Percentiles rank a stretch among this genome's conserved stretches.
phyloP scores from a whole-genome alignment of 1,284 basidiomycete species.

The Gymnopus androsaceus region DNA sequence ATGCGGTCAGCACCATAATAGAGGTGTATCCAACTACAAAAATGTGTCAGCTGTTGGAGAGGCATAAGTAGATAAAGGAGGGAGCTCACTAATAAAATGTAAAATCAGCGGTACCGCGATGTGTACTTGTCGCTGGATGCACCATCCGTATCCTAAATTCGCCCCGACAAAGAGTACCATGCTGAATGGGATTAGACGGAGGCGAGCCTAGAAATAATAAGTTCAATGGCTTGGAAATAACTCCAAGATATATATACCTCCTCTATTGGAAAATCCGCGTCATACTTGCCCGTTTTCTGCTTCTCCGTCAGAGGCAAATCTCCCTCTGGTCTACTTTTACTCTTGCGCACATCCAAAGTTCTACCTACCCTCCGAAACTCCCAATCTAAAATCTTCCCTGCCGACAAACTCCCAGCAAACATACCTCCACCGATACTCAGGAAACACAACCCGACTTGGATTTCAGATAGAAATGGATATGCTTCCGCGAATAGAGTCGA shows the following conservation, averaged over 20 bases:
- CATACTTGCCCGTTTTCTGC: slow-evolving; percentile 21
- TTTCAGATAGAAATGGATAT: slow-evolving; percentile 65
- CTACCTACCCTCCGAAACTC: slow-evolving; percentile 47
- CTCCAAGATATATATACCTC: slow-evolving; percentile 26
- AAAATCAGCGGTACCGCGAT: slow-evolving; percentile 63
- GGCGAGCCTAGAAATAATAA: slow-evolving; percentile 53
- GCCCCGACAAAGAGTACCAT: slow-evolving; percentile 42
- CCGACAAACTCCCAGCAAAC: slow-evolving; percentile 43
- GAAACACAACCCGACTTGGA: slow-evolving; percentile 71
- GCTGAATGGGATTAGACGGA: slow-evolving; percentile 46
- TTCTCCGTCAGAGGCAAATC: no score
- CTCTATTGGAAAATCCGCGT: slow-evolving; percentile 55
- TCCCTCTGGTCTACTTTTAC: neutral
- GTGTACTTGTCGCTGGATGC: slow-evolving; percentile 48
- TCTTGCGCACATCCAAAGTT: slow-evolving; percentile 28
- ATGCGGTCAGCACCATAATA: slow-evolving; percentile 45
- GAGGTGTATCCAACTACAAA: slow-evolving; percentile 50
- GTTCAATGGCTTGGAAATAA: slow-evolving; percentile 34
- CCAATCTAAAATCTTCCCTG: slow-evolving; percentile 57
- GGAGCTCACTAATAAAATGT: slow-evolving; percentile 57
- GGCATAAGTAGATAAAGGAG: slow-evolving; percentile 48
- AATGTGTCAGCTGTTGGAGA: slow-evolving; percentile 14
- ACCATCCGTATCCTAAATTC: slow-evolving; percentile 68
- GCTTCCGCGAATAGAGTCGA: slow-evolving; percentile 59
- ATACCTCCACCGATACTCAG: slow-evolving; percentile 55